Base-by-base conservation (phyloP, 164 flowering plant genomes). In the grape (Vitis vinifera) region DNA sequence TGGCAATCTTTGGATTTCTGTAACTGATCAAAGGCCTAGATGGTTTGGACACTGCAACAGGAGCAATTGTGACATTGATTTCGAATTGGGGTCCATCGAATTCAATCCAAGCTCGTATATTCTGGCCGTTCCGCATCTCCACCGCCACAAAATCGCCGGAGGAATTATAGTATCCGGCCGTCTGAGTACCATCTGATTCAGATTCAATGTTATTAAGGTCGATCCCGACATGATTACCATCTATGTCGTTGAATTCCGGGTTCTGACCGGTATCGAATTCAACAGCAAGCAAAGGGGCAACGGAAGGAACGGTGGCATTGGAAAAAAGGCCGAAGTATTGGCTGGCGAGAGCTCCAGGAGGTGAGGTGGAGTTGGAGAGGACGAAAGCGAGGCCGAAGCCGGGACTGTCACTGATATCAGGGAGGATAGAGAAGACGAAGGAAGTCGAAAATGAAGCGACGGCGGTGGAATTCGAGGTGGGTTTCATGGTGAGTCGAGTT, bases 191-290 rank as follows among this genome's bases (percentile, higher is more conserved):
- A 4, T 37, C 5, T 8, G 51, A 2, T 37, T 37, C 75, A 0
- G 98, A 90, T 16, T 76, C 79, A n/a, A 86, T 64, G 71, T 71
- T 79, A 68, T 91, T 89, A 13, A 93, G 82, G 59, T 91, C 91
- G 53, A 91, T 75, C 0, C 94, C 95, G 10, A 93, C 80, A 59
- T 91, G 97, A 55, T 90, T 90, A 0, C 72, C 86, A 68, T 93
- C 86, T 1, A 81, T 82, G 65, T 93, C 97, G 29, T 86, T 85
- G 79, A 90, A 89, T 47, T 91, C 95, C 1, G 87, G 78, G 80
- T 91, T 91, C 66, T 49, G 77, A 0, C 97, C 94, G 0, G 87
- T 86, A 62, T 93, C 98, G 70, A 93, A 93, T 56, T 93, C 97
- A 53, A 93, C 79, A 5, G 88, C 98, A 10, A 93, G 62, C 13